These are phyloP conservation scores for Penicillium paradoxum DNA, from an alignment of 495 filamentous ascomycete species.

Conservation along the genomic window DNA sequence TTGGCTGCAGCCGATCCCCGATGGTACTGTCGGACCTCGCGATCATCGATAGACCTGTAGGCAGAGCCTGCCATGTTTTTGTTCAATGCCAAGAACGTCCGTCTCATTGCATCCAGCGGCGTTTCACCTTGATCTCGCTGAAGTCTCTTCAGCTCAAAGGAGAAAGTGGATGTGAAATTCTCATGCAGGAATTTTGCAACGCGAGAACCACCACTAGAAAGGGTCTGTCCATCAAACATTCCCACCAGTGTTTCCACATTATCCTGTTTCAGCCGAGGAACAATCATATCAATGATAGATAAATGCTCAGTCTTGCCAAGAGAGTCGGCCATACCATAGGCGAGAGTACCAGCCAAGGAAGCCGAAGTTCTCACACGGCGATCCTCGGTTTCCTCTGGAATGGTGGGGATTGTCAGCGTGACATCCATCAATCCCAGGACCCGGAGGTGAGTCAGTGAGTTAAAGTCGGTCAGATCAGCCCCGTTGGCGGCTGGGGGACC, in stretches of 20 bases:
- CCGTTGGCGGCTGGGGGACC: constrained; percentile 47
- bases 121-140: constrained; percentile 53
- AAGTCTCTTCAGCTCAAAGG: constrained; percentile 67
- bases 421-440: constrained; percentile 97
- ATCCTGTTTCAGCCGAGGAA: constrained; percentile 86
- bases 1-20: constrained; percentile 64
- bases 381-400: constrained; percentile 93
- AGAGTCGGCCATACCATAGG: constrained; percentile 98
- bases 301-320: constrained; percentile 89
- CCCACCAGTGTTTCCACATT: constrained; percentile 87
- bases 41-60: constrained; percentile 72
- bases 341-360: constrained; percentile 76
- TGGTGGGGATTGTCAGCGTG: constrained; percentile 83
- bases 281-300: constrained; percentile 95
- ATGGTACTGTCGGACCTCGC: constrained; percentile 57
- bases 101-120: constrained; percentile 74
- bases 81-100: constrained; percentile 84
- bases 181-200: constrained; percentile 96
- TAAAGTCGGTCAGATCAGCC: constrained; percentile 87
- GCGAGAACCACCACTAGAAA: constrained; percentile 83
- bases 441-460: constrained; percentile 74
- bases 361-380: constrained; percentile 93
- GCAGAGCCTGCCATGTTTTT: constrained; percentile 88
- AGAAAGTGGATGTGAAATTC: constrained; percentile 80
- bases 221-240: constrained; percentile 87